Conservation (phyloP, 306 rosid genomes). For the Trifolium subterraneum region DNA sequence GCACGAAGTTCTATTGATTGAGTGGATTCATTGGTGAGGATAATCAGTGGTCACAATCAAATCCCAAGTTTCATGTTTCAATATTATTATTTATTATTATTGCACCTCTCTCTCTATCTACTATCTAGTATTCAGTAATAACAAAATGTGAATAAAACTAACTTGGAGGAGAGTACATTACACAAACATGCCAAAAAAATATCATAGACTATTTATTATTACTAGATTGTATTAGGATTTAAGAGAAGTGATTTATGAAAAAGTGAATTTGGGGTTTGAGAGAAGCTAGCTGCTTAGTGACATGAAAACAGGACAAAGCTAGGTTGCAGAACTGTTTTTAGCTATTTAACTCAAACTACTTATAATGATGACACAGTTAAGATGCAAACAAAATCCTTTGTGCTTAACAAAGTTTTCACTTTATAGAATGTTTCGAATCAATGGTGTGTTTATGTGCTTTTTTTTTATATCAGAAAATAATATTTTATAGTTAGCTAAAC, state of each 20-base stretch:
- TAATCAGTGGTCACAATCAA: slow-evolving; percentile 53
- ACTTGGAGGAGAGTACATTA: neutral
- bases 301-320: slow-evolving; percentile 28
- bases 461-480: no score
- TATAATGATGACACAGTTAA: slow-evolving; percentile 43
- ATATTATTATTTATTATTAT: neutral
- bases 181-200: neutral
- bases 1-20: slow-evolving; percentile 44
- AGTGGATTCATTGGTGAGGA: slow-evolving; percentile 41
- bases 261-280: no score
- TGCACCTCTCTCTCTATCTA: neutral
- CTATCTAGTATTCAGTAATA: slow-evolving; percentile 26
- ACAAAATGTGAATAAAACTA: slow-evolving; percentile 11
- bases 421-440: neutral
- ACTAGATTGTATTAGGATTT: neutral
- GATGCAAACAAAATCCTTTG: slow-evolving; percentile 41
- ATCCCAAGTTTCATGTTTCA: slow-evolving; percentile 39
- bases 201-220: no score
- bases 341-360: slow-evolving; percentile 45
- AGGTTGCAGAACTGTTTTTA: slow-evolving; percentile 44
- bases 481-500: neutral
- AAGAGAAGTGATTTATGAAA: slow-evolving; percentile 13
- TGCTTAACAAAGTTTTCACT: slow-evolving; percentile 5
- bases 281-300: no score
- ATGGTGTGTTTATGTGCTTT: no score